A percentile compares a stretch with the other conserved stretches of the same genome.
Evolutionary conservation across 2,329 filamentous ascomycete species (phyloP).

Genomic region (Lasiodiplodia hormozganensis): DNA sequence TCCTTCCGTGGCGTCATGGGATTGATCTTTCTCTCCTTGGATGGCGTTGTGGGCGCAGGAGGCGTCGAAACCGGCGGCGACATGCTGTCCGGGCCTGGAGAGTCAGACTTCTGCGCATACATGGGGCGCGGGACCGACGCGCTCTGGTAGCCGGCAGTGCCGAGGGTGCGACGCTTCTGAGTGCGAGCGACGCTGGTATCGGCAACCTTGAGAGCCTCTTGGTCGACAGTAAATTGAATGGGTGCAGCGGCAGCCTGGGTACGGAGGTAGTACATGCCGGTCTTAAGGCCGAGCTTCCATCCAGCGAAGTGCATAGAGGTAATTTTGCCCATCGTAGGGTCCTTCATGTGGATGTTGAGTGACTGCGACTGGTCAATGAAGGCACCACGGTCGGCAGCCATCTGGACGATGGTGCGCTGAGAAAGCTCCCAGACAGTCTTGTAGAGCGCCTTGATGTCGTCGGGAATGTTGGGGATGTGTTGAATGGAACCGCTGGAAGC

Average conservation of each 20-base stretch:
- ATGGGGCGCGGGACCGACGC: conserved; percentile 72
- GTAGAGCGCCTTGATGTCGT: conserved; percentile 95
- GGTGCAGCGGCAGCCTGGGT: conserved; percentile 96
- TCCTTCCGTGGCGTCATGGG: conserved; percentile 57
- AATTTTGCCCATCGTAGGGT: conserved; percentile 99
- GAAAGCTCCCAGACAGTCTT: conserved; percentile 99
- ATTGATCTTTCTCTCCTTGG: conserved; percentile 47
- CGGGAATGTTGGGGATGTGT: conserved; percentile 94
- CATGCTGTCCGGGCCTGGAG: conserved; percentile 62
- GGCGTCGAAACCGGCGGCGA: conserved; percentile 74
- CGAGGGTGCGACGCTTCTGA: conserved; percentile 68
- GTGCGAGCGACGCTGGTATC: conserved; percentile 79
- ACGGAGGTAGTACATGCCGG: conserved; percentile 99
- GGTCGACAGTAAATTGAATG: conserved; percentile 99
- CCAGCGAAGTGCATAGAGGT: conserved; percentile 99
- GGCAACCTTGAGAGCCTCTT: conserved; percentile 87
- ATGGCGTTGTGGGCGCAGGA: conserved; percentile 54
- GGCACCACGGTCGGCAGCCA: conserved; percentile 97
- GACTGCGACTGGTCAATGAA: conserved; percentile 99
- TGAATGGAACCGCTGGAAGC: conserved; percentile 95
- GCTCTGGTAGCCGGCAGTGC: conserved; percentile 54
- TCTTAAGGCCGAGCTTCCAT: conserved; percentile 99
- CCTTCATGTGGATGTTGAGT: conserved; percentile 99
- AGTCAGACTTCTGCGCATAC: conserved; percentile 63
- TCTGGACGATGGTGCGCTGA: conserved; percentile 92